Evolutionary conservation across 106 monocot genomes (phyloP), one percentile per base, ranked within the genome.

Genomic region (Iris macrosiphon): DNA sequence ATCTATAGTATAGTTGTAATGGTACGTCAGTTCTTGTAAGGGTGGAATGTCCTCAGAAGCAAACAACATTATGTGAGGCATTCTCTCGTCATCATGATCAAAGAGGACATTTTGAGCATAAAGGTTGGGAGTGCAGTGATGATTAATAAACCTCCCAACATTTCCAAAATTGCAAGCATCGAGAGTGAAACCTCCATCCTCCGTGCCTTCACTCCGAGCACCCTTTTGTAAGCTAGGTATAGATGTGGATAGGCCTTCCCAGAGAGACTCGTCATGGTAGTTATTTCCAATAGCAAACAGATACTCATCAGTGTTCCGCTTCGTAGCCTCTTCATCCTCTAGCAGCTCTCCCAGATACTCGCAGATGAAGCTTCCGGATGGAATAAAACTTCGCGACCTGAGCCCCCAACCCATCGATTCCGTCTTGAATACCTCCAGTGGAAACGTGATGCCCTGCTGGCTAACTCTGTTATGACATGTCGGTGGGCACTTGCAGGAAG

Each of bases 31-130:
- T 50, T 90, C 90, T 45, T 75, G 54, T 29, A 78, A 34, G 4
- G 86, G 77, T 28, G 68, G 69, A 61, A 90, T 90, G 49, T 85
- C 60, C 57, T 90, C 81, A 9, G 55, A 29, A 31, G 84, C 80
- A 72, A 90, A 90, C 16, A 90, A 55, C 72, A 75, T 64, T 7
- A 90, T 51, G 21, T 72, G 80, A 52, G 90, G 90, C 77, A 62
- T 72, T 23, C 72, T 81, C 59, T 62, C 67, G 49, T 90, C 62
- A 16, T 81, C 75, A 53, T 85, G 80, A 52, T 84, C 84, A 78
- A 65, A 72, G 7, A 90, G 78, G 34, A 90, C 18, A 63, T 90
- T 85, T 49, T 90, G 90, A 16, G 84, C 90, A 72, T 85, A 90
- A 43, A 84, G 62, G 42, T 90, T 85, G 4, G 90, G 85, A 49